Evolutionary conservation across 805 yeast genomes (phyloP).

Genomic region (Kazachstania psychrophila): DNA sequence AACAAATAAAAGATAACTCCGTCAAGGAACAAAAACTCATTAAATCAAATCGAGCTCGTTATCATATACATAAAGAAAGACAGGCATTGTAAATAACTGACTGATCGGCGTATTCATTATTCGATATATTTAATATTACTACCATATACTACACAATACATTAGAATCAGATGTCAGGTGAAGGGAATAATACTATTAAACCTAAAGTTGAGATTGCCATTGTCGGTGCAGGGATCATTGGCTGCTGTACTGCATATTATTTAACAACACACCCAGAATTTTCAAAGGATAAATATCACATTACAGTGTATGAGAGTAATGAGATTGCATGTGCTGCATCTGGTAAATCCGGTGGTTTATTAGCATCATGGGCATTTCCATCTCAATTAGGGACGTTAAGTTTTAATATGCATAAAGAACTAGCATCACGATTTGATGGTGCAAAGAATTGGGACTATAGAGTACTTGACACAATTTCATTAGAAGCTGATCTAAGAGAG

Average conservation of each 20-base stretch:
- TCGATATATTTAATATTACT: too few relatives aligned
- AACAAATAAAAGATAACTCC: too few relatives aligned
- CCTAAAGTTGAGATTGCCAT: slow-evolving; percentile 71
- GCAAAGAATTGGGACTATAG: slow-evolving; percentile 88
- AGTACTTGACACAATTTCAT: slow-evolving; percentile 71
- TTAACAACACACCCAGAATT: slow-evolving; percentile 75
- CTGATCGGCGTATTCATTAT: too few relatives aligned
- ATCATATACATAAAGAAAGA: too few relatives aligned
- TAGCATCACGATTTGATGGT: slow-evolving; percentile 75
- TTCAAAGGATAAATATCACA: slow-evolving; percentile 62
- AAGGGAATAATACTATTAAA: too few relatives aligned
- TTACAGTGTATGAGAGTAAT: slow-evolving; percentile 78
- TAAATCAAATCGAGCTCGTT: too few relatives aligned
- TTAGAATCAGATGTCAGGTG: too few relatives aligned
- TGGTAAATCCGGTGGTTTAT: slow-evolving; percentile 93
- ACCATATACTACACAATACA: too few relatives aligned
- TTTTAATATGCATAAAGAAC: slow-evolving; percentile 74
- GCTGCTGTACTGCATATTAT: slow-evolving; percentile 89
- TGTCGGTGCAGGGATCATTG: slow-evolving; percentile 94
- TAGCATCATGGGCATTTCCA: slow-evolving; percentile 96
- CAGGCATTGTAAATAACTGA: too few relatives aligned
- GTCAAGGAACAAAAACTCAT: too few relatives aligned
- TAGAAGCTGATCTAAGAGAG: slow-evolving; percentile 67
- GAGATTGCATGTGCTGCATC: slow-evolving; percentile 96
- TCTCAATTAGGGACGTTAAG: slow-evolving; percentile 85